Evolutionary conservation across 2,329 filamentous ascomycete species (phyloP), one percentile per base, ranked within the genome.

Genomic region (Hypoxylon sp.): DNA sequence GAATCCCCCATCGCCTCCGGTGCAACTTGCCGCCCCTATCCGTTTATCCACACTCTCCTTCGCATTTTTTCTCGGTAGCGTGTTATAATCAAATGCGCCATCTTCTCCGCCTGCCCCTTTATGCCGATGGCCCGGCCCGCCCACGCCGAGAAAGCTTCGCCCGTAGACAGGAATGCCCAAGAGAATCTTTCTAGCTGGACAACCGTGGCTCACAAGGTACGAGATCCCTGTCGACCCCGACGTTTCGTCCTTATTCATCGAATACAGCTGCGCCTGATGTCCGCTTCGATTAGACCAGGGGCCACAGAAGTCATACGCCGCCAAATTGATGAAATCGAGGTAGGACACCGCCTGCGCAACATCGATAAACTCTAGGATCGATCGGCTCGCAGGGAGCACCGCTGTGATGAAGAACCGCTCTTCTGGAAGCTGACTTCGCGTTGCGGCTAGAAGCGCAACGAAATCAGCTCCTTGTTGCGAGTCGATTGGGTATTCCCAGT

Each of bases 301-400:
- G 1, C 89, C 89, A 17, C 81, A 84, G 65, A 92, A 89, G 69
- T 94, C 89, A 70, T 91, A 94, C 1, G 89, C 82, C 81, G 88
- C 90, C 25, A 94, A 73, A 68, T 93, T 93, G 68, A 94, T 74
- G 56, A 86, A 79, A 69, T 93, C 88, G 25, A 94, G 76, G 60
- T 89, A 85, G 34, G 81, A 73, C 38, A 86, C 79, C 7, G 86
- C 82, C 48, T 77, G 74, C 15, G 70, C 73, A 7, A 93, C 74
- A 65, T 91, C 82, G 66, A 93, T 88, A 64, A 87, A 78, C 61
- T 83, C 81, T 45, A 94, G 74, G 0, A 86, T 78, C 72, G 82
- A 81, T 66, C 82, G 78, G 29, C 78, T 82, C 7, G 86, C 87
- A 2, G 90, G 88, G 4, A 94, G 78, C 23, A 87, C 87, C 26